A percentile compares a stretch with the other conserved stretches of the same genome.
phyloP scores from a whole-genome alignment of 2,329 filamentous ascomycete genomes.

The Monilinia polystroma region DNA sequence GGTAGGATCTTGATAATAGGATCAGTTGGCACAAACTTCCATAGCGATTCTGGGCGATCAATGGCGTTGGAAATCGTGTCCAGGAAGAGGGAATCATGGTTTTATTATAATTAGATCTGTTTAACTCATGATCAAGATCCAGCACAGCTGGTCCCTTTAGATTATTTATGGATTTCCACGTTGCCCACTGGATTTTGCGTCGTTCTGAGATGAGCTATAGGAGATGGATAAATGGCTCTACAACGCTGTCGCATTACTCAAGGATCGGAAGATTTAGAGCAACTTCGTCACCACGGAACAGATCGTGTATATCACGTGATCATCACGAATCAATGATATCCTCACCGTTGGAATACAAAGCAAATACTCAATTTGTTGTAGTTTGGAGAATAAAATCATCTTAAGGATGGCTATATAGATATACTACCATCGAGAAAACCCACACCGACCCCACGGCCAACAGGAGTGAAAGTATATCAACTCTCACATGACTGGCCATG shows the following conservation, averaged over 20 bases:
- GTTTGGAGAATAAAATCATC: neutral
- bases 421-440: neutral
- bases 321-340: neutral
- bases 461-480: neutral
- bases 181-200: neutral
- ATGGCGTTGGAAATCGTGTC: no score
- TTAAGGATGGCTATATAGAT: no score
- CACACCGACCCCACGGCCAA: no score
- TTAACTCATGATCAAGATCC: accelerated
- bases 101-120: neutral
- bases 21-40: no score
- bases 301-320: neutral
- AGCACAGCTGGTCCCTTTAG: no score
- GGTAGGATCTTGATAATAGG: no score
- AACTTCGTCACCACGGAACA: neutral
- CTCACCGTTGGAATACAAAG: no score
- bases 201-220: neutral
- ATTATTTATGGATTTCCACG: neutral
- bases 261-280: neutral
- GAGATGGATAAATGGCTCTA: neutral
- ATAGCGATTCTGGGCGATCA: neutral
- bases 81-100: no score
- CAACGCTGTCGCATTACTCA: no score
- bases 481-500: neutral
- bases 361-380: accelerated